These are phyloP conservation scores for Chlorella variabilis DNA, from an alignment of 163 green algal species.

Conservation along the genomic window DNA sequence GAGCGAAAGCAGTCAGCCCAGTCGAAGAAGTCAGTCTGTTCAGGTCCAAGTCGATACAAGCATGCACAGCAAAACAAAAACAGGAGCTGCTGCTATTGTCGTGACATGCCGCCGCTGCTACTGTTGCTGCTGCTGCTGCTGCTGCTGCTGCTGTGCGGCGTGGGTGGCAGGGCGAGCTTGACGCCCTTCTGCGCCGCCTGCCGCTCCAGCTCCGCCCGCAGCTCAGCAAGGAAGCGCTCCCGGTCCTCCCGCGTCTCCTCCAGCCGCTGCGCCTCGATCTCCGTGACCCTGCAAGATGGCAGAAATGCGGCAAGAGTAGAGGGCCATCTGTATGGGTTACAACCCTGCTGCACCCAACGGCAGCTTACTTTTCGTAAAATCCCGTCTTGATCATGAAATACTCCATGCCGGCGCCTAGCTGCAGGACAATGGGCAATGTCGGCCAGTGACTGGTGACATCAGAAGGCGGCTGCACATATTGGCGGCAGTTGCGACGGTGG, in stretches of 20 bases:
- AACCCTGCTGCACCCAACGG: no score
- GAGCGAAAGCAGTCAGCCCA: no score
- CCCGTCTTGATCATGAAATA: constrained; percentile 96
- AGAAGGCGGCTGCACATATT: neutral
- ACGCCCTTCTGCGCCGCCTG: constrained; percentile 57
- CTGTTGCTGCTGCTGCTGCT: neutral
- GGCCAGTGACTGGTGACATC: no score
- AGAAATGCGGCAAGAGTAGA: no score
- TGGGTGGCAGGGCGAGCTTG: constrained; percentile 38
- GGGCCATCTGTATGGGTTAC: no score
- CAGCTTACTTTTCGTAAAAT: constrained; percentile 92
- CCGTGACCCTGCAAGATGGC: constrained; percentile 61
- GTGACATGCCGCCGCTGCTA: neutral
- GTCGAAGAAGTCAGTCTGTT: no score
- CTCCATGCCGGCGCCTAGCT: constrained; percentile 89
- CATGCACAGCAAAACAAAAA: no score
- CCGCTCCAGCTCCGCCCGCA: constrained; percentile 38
- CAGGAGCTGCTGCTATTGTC: neutral
- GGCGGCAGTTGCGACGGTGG: neutral
- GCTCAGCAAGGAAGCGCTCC: constrained; percentile 51
- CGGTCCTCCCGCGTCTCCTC: constrained; percentile 68
- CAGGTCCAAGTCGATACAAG: no score
- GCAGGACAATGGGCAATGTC: constrained; percentile 14
- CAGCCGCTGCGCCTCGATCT: constrained; percentile 74
- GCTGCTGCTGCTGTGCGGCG: neutral